Conservation (phyloP, 306 rosid genomes). For the Trifolium pratense region DNA sequence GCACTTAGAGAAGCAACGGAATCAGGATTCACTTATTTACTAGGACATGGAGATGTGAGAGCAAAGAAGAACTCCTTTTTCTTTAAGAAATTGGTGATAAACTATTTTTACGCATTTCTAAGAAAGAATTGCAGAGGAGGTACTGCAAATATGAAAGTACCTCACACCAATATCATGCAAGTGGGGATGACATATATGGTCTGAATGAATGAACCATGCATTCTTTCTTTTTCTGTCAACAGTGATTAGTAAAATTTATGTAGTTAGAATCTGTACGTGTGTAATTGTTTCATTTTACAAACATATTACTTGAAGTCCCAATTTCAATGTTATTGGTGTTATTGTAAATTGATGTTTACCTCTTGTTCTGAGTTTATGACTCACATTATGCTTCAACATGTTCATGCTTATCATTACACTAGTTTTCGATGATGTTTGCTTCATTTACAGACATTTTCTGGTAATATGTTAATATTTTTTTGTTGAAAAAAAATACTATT, state of each 20-base stretch:
- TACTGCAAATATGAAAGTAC: constrained; percentile 83
- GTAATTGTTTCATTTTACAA: not conserved
- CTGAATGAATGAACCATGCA: constrained; percentile 44
- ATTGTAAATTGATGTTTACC: not conserved
- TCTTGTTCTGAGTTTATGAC: not conserved
- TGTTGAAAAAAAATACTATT: too few relatives aligned
- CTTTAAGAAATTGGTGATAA: constrained; percentile 77
- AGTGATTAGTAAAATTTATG: constrained; percentile 6
- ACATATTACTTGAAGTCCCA: not conserved
- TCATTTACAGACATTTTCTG: too few relatives aligned
- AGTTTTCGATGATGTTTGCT: too few relatives aligned
- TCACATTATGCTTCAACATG: not conserved
- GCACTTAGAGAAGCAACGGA: constrained; percentile 88
- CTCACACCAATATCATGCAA: constrained; percentile 89
- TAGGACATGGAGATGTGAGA: constrained; percentile 87
- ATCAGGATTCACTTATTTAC: constrained; percentile 90
- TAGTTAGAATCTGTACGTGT: not conserved
- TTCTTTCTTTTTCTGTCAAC: constrained; percentile 1
- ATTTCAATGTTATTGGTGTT: not conserved
- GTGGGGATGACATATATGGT: constrained; percentile 97
- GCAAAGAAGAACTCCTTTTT: constrained; percentile 92
- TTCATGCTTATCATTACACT: too few relatives aligned
- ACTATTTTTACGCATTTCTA: constrained; percentile 87
- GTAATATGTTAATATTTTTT: too few relatives aligned
- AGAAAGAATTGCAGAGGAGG: constrained; percentile 94